Evolutionary conservation across 768 basidiomycete genomes (phyloP).

Genomic region (Rhizopogon vinicolor): DNA sequence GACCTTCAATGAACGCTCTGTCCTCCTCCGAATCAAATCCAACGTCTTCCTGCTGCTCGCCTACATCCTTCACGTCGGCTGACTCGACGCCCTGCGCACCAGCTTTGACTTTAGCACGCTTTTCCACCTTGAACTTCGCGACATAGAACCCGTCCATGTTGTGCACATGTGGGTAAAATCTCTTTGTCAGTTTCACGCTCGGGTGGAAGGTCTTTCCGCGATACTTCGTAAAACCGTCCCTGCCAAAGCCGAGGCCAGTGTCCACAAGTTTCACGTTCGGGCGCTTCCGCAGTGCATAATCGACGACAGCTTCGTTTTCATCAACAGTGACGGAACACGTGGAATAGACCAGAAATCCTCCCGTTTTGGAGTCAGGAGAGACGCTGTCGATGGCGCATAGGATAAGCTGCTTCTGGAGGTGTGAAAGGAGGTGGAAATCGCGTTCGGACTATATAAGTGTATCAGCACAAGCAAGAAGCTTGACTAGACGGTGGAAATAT

Average conservation of each 20-base stretch:
- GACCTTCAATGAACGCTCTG: conserved; percentile 73
- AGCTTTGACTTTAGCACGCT: conserved; percentile 48
- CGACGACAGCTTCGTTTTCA: conserved; percentile 97
- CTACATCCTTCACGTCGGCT: conserved; percentile 20
- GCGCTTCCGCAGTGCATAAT: conserved; percentile 93
- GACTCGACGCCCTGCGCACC: conserved; percentile 22
- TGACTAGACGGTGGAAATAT: conserved; percentile 12
- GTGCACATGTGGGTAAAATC: conserved; percentile 96
- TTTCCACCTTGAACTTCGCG: conserved; percentile 96
- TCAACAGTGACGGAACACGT: conserved; percentile 98
- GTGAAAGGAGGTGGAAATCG: conserved; percentile 94
- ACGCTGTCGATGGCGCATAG: conserved; percentile 98
- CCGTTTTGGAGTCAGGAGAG: conserved; percentile 82
- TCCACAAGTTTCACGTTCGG: conserved; percentile 91
- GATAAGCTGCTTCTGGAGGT: conserved; percentile 97
- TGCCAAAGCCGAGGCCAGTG: conserved; percentile 89
- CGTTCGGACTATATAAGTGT: conserved; percentile 65
- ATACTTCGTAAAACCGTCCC: conserved; percentile 86
- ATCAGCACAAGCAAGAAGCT: conserved; percentile 4
- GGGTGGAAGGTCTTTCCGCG: conserved; percentile 88
- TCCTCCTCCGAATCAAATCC: conserved; percentile 79
- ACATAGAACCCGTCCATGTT: conserved; percentile 99
- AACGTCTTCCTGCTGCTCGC: conserved; percentile 21
- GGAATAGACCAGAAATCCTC: conserved; percentile 94
- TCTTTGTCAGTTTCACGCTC: conserved; percentile 72